Base-by-base conservation (phyloP, 2,329 filamentous ascomycete genomes). In the Nothophoma quercina region DNA sequence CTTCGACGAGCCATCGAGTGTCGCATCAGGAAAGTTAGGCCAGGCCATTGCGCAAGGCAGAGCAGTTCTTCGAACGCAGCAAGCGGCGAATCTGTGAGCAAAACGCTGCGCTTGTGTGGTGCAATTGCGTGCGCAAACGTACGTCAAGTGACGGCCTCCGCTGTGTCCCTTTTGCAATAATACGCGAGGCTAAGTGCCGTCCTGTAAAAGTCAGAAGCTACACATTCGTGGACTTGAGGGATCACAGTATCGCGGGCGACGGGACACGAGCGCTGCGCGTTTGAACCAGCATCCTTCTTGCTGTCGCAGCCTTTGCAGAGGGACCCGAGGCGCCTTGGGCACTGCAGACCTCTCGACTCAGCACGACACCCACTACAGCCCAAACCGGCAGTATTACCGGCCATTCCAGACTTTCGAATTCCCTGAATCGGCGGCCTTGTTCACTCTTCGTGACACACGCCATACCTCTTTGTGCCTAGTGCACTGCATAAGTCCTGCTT, bases 91-190 rank as follows among this genome's bases (percentile, higher is more conserved):
- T 7, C 19, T 52, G 50, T 47, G 49, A 46, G 44, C 43, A 48
- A 35, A 43, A 38, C 44, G 61, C 55, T 33, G 56, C 55, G 62
- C 58, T 50, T 62, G 65, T 66, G 54, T 52, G 59, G 67, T 69
- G 65, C 60, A 60, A 60, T 65, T 60, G 68, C 64, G 65, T 70
- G 68, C 67, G 66, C 67, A 64, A 62, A 57, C 43, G 43, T 43
- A 58, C 65, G 68, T 69, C 69, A 60, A 71, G 70, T 73, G 70
- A 71, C 64, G 39, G 65, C 65, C 62, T 62, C 68, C 58, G 53
- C 67, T 63, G 68, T 67, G 64, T 58, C 52, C 41, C 58, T 62
- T 15, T 66, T 60, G 64, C 68, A 58, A 64, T 70, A 69, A 69
- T 62, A 64, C 65, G 62, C 65, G 58, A 68, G 62, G 65, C 61